Evolutionary conservation across 306 rosid genomes (phyloP).

Genomic region (Phaseolus lunatus): DNA sequence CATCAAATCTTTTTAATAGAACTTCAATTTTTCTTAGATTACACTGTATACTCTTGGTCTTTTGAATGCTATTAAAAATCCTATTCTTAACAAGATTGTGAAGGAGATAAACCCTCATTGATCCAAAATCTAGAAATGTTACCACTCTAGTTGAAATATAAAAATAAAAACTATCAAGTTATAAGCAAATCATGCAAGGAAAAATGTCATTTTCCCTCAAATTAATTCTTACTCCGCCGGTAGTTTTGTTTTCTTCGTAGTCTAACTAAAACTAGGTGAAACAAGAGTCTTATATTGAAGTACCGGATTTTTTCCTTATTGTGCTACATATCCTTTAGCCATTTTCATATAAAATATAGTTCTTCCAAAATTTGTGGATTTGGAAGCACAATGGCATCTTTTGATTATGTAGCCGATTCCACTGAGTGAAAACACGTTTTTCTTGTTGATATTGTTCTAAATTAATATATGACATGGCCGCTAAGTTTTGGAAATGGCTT

Average conservation of each 20-base stretch:
- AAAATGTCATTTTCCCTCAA: background rate
- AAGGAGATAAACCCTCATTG: background rate
- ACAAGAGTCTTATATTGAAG: too few relatives aligned
- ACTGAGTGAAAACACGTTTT: background rate
- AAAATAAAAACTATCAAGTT: background rate
- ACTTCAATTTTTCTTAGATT: background rate
- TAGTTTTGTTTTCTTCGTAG: background rate
- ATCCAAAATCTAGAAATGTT: background rate
- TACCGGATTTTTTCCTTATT: too few relatives aligned
- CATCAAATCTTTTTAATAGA: background rate
- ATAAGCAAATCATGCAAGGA: background rate
- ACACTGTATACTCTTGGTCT: background rate
- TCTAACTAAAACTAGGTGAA: too few relatives aligned
- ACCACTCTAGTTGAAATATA: background rate
- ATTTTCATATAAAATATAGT: too few relatives aligned
- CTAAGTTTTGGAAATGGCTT: too few relatives aligned
- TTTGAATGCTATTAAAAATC: background rate
- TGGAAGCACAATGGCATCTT: background rate
- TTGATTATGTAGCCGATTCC: background rate
- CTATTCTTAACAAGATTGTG: background rate
- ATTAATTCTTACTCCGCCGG: background rate
- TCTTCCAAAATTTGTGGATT: too few relatives aligned
- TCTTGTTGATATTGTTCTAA: conserved; percentile 1
- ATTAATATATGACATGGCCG: background rate
- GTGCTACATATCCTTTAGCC: too few relatives aligned